Evolutionary conservation across 1,139 yeast genomes (phyloP), one percentile per base, ranked within the genome.

Genomic region (Kazachstania sp.): DNA sequence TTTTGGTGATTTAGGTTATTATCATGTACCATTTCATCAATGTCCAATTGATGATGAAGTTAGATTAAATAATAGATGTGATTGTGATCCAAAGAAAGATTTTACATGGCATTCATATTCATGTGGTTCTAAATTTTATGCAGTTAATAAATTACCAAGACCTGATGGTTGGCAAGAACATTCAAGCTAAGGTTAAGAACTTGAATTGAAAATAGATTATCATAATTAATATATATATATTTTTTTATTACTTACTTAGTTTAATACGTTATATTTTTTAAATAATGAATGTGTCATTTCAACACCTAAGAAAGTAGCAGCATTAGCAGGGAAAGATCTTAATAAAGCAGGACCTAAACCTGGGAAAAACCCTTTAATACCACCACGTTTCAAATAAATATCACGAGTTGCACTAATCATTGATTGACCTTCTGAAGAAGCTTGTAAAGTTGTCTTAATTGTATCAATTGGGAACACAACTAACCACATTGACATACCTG

Each of bases 391-490:
- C 64, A 63, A 78, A 77, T 69, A 69, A 59, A 90, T 74, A 57
- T 76, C 65, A 52, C 71, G 71, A 11, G 95, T 79, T 44, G 88
- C 87, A 54, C 78, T 78, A 9, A 72, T 68, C 64, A 88, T 81
- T 16, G 86, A 75, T 37, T 78, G 72, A 15, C n/a, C 12, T 37
- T 71, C 68, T 3, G 60, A 60, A 45, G 90, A 78, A 54, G 83
- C 86, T 59, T 83, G 87, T 61, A 88, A 79, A 49, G 83, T 81
- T 2, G 96, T 86, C 72, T 92, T 92, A 67, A 92, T 84, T 20
- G 97, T 92, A 66, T 92, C 98, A 46, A 92, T 77, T 41, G 98
- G 98, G 86, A 88, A 92, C 38, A 92, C 95, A 41, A 86, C 87
- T 41, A 85, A 70, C 98, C 98, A 92, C 97, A 90, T 90, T 28